Conservation (phyloP, 805 yeast species). For the Saccharomycopsis vini region DNA sequence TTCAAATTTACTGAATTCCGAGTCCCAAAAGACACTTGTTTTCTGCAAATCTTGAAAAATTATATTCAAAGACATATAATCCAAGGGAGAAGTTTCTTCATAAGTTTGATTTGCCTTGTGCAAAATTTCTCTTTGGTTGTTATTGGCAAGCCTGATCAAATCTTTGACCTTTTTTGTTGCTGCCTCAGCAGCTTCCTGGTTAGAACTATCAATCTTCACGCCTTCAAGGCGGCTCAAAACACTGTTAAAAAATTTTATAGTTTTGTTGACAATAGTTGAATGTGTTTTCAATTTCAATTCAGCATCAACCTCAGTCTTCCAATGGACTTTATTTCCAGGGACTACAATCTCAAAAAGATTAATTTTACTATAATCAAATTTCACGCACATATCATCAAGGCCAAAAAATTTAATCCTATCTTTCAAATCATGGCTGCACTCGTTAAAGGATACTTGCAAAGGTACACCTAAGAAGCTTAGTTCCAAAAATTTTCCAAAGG, state of each 20-base stretch:
- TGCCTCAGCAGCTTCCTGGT: constrained; percentile 60
- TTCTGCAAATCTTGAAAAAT: constrained; percentile 68
- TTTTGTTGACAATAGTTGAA: constrained; percentile 42
- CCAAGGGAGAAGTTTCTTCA: constrained; percentile 46
- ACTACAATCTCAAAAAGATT: constrained; percentile 69
- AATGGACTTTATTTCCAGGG: constrained; percentile 63
- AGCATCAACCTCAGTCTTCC: constrained; percentile 66
- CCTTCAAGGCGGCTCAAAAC: constrained; percentile 62
- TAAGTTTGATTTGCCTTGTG: constrained; percentile 44
- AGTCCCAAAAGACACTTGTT: constrained; percentile 80
- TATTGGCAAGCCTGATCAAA: constrained; percentile 41
- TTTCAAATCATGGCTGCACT: constrained; percentile 72
- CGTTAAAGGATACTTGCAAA: constrained; percentile 47
- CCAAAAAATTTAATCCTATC: constrained; percentile 83
- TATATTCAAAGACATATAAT: constrained; percentile 60
- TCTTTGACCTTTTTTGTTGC: constrained; percentile 54
- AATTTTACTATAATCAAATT: constrained; percentile 67
- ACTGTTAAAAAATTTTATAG: constrained; percentile 61
- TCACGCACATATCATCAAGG: constrained; percentile 64
- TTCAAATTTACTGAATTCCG: constrained; percentile 74
- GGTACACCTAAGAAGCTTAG: constrained; percentile 66
- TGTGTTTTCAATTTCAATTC: constrained; percentile 58
- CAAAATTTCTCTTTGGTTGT: constrained; percentile 41
- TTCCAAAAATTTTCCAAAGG: constrained; percentile 90
- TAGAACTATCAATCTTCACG: constrained; percentile 62